Base-by-base conservation (phyloP, 768 basidiomycete species). In the Saitozyma podzolica region DNA sequence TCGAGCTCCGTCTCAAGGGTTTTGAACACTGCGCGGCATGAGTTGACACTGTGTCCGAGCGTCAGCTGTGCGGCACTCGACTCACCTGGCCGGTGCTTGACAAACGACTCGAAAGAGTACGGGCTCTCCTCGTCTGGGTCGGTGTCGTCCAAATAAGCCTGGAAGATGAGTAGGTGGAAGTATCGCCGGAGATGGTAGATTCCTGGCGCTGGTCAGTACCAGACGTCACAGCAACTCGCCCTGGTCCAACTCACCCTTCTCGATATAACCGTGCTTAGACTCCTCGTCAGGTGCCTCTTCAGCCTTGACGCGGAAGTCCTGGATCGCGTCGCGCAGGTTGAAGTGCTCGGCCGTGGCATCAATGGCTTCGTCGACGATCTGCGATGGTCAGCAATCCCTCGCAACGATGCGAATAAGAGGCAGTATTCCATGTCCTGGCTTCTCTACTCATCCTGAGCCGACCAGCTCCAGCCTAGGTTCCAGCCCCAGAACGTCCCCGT, bases 1-100 rank as follows among this genome's bases (percentile, higher is more conserved):
- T 87, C 80, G 50, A 99, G 84, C 65, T 98, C 96, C 63, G 90
- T 92, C 81, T 93, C 87, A 63, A 98, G 94, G 0, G 96, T 99
- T 77, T 89, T 89, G 81, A 98, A 92, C 13, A 98, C 95, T 90
- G 55, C 16, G 13, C 13, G 29, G 29, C 5, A 29, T 7, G 40
- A 40, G 65, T 29, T 29, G 42, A 49, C 45, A 47, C 8, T 48
- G 53, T 37, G 9, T 11, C 14, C 43, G 41, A 55, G 20, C 43
- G 8, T 14, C 17, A n/a, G 40, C 10, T 7, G 40, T 14, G 17
- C 41, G 10, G 53, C 50, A 11, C 8, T 13, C 19, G 13, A 61
- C 80, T 51, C 76, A 91, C 92, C 92, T 67, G 95, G 96, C 50
- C 90, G 83, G 66, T 86, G 85, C 74, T 88, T 86, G 40, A 98